A percentile compares a stretch with the other conserved stretches of the same genome.
Evolutionary conservation across 2,329 filamentous ascomycete species (phyloP).

Genomic region (Remersonia thermophila): DNA sequence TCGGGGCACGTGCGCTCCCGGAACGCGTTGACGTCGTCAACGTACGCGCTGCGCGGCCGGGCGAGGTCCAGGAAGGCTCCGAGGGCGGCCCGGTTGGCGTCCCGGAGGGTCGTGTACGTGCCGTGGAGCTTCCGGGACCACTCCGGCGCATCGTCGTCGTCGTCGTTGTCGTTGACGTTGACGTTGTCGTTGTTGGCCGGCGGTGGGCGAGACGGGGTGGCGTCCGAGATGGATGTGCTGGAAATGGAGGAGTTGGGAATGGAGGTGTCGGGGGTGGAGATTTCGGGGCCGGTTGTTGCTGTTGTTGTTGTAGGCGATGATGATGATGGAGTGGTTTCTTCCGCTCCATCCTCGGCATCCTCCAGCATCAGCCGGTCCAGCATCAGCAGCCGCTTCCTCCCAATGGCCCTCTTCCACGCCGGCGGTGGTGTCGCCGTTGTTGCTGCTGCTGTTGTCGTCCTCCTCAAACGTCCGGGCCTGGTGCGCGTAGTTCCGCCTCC

Average conservation of each 20-base stretch:
- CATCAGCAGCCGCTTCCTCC: no score
- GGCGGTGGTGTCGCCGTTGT: not conserved
- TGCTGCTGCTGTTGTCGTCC: not conserved
- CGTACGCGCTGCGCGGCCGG: slow-evolving; percentile 3
- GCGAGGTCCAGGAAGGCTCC: slow-evolving; percentile 4
- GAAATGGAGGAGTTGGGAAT: no score
- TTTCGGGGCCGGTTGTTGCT: no score
- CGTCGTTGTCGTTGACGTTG: not conserved
- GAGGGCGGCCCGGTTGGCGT: slow-evolving; percentile 9
- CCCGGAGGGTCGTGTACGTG: slow-evolving; percentile 6
- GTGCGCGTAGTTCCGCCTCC: not conserved
- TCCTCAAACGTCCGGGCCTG: slow-evolving; percentile 10
- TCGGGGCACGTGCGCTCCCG: not conserved
- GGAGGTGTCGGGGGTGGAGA: no score
- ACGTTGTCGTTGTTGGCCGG: not conserved
- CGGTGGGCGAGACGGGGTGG: no score
- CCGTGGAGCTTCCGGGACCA: slow-evolving; percentile 1
- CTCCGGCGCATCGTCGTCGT: no score
- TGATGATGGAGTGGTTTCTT: no score
- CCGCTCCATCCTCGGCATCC: no score
- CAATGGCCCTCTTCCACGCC: no score
- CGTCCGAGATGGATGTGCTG: no score
- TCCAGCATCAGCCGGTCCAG: no score
- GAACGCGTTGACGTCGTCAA: slow-evolving; percentile 9
- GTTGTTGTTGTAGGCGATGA: no score